Base-by-base conservation (phyloP, 257 asterid genomes). In the Penstemon barbatus region DNA sequence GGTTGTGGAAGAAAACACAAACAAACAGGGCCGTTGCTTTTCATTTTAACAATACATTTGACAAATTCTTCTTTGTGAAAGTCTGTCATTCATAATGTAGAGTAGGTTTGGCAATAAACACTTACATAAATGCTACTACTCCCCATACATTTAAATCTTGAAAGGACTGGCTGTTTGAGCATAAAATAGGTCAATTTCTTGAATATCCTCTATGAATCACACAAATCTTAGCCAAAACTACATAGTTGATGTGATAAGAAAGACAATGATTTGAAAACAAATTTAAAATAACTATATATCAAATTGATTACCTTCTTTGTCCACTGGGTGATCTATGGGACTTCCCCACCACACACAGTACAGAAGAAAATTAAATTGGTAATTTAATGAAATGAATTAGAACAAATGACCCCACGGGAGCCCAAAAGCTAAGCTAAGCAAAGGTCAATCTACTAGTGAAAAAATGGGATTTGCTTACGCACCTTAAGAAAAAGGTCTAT, bases 291-390 rank as follows among this genome's bases (percentile, higher is more conserved):
- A 6, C 12, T 18, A 3, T 18, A 0, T 2, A 18, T 36, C 56
- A 63, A 68, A 49, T 43, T 68, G 80, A 71, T 64, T 78, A 19
- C 75, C 74, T 71, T 8, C 65, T 69, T 79, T 75, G 80, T 75
- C 78, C 12, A 57, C 59, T 37, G 81, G 71, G 55, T 38, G n/a
- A 64, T n/a, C 12, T 59, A 39, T 15, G 8, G 0, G 49, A 5
- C 8, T 15, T 12, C 59, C 38, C 73, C 4, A 43, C 71, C 71
- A 0, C 37, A n/a, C 7, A 69, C 18, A 45, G 2, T 55, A 38
- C 62, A 37, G 46, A 55, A 40, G 4, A 58, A 44, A 53, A 56
- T 45, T 33, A 12, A 49, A 33, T 70, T 50, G 65, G 55, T 37
- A 69, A 56, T 50, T 48, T 55, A 46, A 57, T 63, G 57, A 9